Percentiles rank a stretch among this genome's conserved stretches.
Conservation (phyloP, 164 flowering plant genomes). For the Nymphaea colorata region DNA sequence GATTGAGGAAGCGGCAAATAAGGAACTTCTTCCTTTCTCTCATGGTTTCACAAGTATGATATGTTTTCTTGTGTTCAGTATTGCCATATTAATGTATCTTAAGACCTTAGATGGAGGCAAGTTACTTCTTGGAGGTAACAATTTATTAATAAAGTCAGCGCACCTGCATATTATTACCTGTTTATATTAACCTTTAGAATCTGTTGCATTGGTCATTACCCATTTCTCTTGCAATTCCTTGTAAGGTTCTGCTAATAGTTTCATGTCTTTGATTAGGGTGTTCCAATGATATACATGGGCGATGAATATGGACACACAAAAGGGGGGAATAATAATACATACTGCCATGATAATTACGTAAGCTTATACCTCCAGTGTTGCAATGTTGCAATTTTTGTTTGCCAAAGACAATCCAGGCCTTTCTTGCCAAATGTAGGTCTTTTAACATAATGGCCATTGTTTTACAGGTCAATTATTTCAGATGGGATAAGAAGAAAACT, state of each 20-base stretch:
- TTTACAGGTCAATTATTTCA: constrained; percentile 77
- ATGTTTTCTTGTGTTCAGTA: neutral
- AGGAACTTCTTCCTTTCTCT: constrained; percentile 83
- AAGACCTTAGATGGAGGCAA: neutral
- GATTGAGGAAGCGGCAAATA: constrained; percentile 81
- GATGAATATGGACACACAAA: constrained; percentile 96
- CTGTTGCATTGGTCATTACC: too few relatives aligned
- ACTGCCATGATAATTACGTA: constrained; percentile 91
- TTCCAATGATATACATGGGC: constrained; percentile 95
- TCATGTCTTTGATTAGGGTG: constrained; percentile 47
- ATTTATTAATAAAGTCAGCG: too few relatives aligned
- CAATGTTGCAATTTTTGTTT: constrained; percentile 8
- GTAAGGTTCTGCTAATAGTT: constrained; percentile 2
- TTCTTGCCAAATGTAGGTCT: neutral
- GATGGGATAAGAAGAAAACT: constrained; percentile 87
- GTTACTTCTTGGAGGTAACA: neutral
- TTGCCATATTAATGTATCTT: neutral
- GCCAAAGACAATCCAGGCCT: neutral
- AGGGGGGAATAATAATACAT: constrained; percentile 96
- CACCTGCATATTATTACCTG: too few relatives aligned
- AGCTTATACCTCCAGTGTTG: constrained; percentile 1
- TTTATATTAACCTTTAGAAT: too few relatives aligned
- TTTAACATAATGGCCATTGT: neutral
- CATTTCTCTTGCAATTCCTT: neutral
- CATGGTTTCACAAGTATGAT: constrained; percentile 89